Conservation (phyloP, 192 early-diverging fungal species). For the Mortierella antarctica region DNA sequence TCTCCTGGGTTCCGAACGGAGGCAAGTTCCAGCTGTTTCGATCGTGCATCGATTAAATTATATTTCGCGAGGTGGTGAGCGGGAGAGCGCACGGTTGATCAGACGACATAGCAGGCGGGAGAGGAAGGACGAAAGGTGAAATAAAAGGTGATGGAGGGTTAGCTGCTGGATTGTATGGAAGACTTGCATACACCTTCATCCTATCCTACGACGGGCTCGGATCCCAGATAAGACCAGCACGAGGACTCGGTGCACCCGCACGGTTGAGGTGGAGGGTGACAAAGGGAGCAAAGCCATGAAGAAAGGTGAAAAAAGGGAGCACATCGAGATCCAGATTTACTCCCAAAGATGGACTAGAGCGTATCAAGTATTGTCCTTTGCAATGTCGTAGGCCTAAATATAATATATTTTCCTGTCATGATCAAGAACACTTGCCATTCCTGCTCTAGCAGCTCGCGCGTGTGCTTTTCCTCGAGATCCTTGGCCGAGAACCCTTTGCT, state of each 20-base stretch:
- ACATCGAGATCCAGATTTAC: not conserved
- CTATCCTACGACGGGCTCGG: no score
- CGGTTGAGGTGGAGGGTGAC: no score
- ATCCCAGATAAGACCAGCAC: no score
- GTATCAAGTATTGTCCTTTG: not conserved
- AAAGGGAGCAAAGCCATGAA: not conserved
- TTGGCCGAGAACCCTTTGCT: constrained; percentile 42
- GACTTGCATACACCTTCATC: not conserved
- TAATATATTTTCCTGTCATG: not conserved
- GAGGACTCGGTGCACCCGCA: no score
- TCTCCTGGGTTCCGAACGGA: constrained; percentile 52
- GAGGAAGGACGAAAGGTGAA: not conserved
- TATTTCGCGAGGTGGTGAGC: not conserved
- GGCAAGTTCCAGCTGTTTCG: constrained; percentile 54
- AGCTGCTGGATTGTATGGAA: not conserved
- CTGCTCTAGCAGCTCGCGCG: constrained; percentile 40
- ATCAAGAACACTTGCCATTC: constrained; percentile 40
- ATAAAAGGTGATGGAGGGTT: not conserved
- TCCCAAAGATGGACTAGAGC: constrained; percentile 36
- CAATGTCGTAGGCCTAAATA: not conserved
- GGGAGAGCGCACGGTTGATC: not conserved
- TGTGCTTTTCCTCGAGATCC: constrained; percentile 48
- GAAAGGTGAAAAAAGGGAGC: not conserved
- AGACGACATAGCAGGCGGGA: not conserved
- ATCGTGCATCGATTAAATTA: not conserved